Evolutionary conservation across 805 yeast species (phyloP).

Genomic region (Nakazawaea populi): DNA sequence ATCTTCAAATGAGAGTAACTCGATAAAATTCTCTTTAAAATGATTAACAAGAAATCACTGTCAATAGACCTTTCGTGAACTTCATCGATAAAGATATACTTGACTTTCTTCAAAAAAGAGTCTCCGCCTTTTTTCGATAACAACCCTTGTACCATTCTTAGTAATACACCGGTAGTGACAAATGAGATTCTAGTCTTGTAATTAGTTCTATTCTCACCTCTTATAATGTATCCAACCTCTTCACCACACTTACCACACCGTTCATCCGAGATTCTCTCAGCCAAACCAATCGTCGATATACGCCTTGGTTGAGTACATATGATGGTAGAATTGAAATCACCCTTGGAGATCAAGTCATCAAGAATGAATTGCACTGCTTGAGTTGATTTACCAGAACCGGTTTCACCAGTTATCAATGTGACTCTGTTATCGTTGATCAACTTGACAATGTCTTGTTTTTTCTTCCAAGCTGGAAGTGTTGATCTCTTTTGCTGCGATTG

Average conservation of each 20-base stretch:
- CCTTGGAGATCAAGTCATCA: slow-evolving; percentile 50
- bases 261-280: slow-evolving; percentile 88
- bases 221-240: slow-evolving; percentile 83
- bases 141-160: slow-evolving; percentile 71
- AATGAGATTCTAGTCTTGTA: slow-evolving; percentile 70
- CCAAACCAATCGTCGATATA: slow-evolving; percentile 90
- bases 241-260: slow-evolving; percentile 57
- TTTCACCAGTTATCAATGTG: slow-evolving; percentile 87
- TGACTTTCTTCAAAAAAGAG: slow-evolving; percentile 45
- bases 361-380: slow-evolving; percentile 87
- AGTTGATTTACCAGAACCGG: slow-evolving; percentile 96
- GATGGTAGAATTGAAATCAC: slow-evolving; percentile 51
- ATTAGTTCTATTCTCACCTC: slow-evolving; percentile 77
- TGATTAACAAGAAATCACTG: slow-evolving; percentile 75
- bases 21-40: slow-evolving; percentile 56
- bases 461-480: slow-evolving; percentile 80
- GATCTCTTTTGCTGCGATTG: slow-evolving; percentile 37
- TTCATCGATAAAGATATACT: slow-evolving; percentile 82
- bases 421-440: slow-evolving; percentile 56
- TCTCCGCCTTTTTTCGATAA: slow-evolving; percentile 19
- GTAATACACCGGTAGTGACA: slow-evolving; percentile 87
- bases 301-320: slow-evolving; percentile 95
- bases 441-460: slow-evolving; percentile 47
- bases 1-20: slow-evolving; percentile 54
- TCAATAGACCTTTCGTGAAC: slow-evolving; percentile 96